These are phyloP conservation scores for Cryptococcus maquisensis DNA, from an alignment of 1,284 basidiomycete genomes.

Conservation along the genomic window DNA sequence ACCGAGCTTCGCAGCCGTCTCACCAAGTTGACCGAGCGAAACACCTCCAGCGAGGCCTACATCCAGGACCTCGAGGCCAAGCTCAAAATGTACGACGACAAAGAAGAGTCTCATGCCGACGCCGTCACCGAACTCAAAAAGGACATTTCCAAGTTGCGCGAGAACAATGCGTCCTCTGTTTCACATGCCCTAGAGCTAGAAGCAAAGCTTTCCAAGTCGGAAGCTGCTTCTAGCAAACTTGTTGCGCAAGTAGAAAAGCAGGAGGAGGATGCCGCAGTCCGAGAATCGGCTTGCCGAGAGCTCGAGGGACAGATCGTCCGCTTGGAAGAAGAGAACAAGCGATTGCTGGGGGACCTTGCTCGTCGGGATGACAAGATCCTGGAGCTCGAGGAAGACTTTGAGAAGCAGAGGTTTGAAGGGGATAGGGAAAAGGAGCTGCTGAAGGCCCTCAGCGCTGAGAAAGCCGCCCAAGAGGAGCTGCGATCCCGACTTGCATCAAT, in stretches of 20 bases:
- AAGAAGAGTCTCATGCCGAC: conserved; percentile 66
- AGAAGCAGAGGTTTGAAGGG: conserved; percentile 2
- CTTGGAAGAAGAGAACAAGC: conserved; percentile 57
- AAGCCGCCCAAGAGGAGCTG: conserved; percentile 14
- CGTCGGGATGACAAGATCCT: conserved; percentile 68
- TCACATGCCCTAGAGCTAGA: conserved; percentile 90
- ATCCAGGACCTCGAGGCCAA: conserved; percentile 87
- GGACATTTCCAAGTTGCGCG: conserved; percentile 73
- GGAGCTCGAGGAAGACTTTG: conserved; percentile 69
- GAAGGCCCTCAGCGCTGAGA: conserved; percentile 16
- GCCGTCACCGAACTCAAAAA: conserved; percentile 75
- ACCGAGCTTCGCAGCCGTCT: conserved; percentile 77
- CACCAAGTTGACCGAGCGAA: conserved; percentile 77
- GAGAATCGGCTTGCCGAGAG: conserved; percentile 60
- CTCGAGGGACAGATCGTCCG: conserved; percentile 69
- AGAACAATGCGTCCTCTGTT: conserved; percentile 65
- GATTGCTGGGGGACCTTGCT: conserved; percentile 67
- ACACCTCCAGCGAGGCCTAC: conserved; percentile 87
- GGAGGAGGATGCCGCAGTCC: conserved; percentile 70
- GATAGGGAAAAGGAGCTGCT: conserved; percentile 60
- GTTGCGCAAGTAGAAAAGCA: conserved; percentile 68
- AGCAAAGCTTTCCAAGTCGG: conserved; percentile 68
- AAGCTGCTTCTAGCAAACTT: conserved; percentile 67
- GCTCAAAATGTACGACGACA: conserved; percentile 76
- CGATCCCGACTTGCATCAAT: conserved; percentile 5